Evolutionary conservation across 2,329 filamentous ascomycete species (phyloP), one percentile per base, ranked within the genome.

Genomic region (Tolypocladium tropicale): DNA sequence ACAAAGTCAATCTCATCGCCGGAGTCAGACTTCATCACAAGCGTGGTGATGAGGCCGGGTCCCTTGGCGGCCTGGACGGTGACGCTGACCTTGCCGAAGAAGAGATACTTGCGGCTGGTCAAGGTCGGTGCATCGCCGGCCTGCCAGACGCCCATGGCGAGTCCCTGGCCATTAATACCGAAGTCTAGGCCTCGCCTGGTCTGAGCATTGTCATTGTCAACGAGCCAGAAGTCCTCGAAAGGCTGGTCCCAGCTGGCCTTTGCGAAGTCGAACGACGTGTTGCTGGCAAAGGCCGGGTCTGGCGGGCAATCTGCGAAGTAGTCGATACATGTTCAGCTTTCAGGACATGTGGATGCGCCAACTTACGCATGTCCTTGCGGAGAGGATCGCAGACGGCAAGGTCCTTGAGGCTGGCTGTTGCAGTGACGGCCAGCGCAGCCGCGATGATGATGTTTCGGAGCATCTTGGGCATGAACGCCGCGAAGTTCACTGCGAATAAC

Each of bases 1-100:
- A 68, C 66, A 68, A 67, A 70, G 58, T 70, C 67, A 59, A 94
- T 89, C 71, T 94, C 89, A 49, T 94, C 88, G 32, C 91, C 76
- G 61, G 82, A 81, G 66, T 93, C 88, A 1, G 87, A 91, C 70
- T 90, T 85, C 61, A 94, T 71, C 25, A 93, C 86, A 11, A 88
- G 77, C 56, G 86, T 88, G 70, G 86, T 91, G 59, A 94, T 85
- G 58, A 93, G 88, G 50, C 89, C 89, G 1, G 77, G 78, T 3
- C 89, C 89, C 2, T 85, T 80, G 25, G 88, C 86, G 12, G 87
- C 81, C 67, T 88, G 85, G 69, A 90, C 75, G 25, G 79, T 78
- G 54, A 86, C 82, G 48, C 88, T 83, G 58, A 90, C 83, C 62
- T 82, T 83, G 55, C 89, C 89, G 65, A 91, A 94, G 84, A 94